Evolutionary conservation across 208 protist genomes (phyloP).

Genomic region (Trypanosoma mega): DNA sequence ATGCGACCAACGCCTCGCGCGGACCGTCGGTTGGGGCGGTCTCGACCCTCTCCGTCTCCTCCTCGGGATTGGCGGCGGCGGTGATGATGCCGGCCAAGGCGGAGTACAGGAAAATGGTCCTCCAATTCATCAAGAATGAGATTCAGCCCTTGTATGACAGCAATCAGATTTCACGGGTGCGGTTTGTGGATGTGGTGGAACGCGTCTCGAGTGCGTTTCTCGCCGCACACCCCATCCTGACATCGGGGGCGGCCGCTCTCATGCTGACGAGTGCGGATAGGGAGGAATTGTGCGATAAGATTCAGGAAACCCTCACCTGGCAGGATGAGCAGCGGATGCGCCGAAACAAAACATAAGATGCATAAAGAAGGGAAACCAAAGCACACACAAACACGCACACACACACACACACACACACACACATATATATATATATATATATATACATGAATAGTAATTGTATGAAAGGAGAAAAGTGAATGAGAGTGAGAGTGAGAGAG

Average conservation of each 20-base stretch:
- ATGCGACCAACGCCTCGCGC: too few relatives aligned
- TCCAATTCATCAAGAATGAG: conserved; percentile 36
- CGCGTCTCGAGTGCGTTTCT: conserved; percentile 23
- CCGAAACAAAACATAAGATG: conserved; percentile 3
- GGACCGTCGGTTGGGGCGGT: too few relatives aligned
- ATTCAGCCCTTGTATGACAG: conserved; percentile 33
- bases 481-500: too few relatives aligned
- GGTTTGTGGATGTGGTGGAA: conserved; percentile 32
- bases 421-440: too few relatives aligned
- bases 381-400: background rate
- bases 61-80: background rate
- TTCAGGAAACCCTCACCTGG: conserved; percentile 30
- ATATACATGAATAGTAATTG: too few relatives aligned
- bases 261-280: conserved; percentile 12
- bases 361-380: background rate
- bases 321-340: conserved; percentile 21
- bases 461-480: too few relatives aligned
- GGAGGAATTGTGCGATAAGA: conserved; percentile 15
- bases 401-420: too few relatives aligned
- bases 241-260: background rate
- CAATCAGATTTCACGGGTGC: conserved; percentile 21
- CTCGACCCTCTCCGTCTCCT: too few relatives aligned
- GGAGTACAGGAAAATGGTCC: conserved; percentile 21
- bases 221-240: background rate
- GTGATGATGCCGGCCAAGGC: background rate